A percentile compares a stretch with the other conserved stretches of the same genome.
Evolutionary conservation across 179 eudicot genomes (phyloP).

Genomic region (Spergularia azorica): DNA sequence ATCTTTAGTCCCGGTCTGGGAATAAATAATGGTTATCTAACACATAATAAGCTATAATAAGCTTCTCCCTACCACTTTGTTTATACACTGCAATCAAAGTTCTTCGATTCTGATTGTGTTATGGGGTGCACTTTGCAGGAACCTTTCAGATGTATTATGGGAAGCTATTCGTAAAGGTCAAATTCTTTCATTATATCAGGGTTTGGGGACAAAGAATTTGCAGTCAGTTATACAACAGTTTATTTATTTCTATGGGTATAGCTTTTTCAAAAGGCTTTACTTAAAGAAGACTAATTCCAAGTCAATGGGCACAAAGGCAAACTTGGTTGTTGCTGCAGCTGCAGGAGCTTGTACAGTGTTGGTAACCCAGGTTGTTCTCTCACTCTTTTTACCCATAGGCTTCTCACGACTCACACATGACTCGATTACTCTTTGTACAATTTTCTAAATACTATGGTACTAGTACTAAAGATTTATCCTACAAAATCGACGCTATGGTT

Average conservation of each 20-base stretch:
- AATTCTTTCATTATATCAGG: slow-evolving; percentile 76
- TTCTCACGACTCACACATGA: background rate
- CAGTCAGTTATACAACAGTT: slow-evolving; percentile 86
- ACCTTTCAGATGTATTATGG: slow-evolving; percentile 70
- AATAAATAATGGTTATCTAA: background rate
- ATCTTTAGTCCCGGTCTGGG: background rate
- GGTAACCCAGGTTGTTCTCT: slow-evolving; percentile 68
- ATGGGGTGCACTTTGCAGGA: slow-evolving; percentile 46
- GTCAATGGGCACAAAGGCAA: slow-evolving; percentile 80
- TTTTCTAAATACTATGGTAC: background rate
- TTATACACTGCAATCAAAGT: background rate
- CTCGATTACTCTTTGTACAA: background rate
- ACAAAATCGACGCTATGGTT: background rate
- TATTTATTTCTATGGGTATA: slow-evolving; percentile 84
- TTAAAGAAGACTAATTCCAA: slow-evolving; percentile 61
- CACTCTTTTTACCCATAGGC: background rate
- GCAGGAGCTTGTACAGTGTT: slow-evolving; percentile 90
- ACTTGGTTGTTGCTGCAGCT: slow-evolving; percentile 84
- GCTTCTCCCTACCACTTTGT: background rate
- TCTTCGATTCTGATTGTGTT: background rate
- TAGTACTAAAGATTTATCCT: background rate
- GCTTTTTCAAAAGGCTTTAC: slow-evolving; percentile 86
- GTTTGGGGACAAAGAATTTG: slow-evolving; percentile 86
- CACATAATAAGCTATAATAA: background rate
- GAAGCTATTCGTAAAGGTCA: slow-evolving; percentile 74